A percentile compares a stretch with the other conserved stretches of the same genome.
phyloP scores from a whole-genome alignment of 805 yeast genomes.

The Suhomyces sp. region DNA sequence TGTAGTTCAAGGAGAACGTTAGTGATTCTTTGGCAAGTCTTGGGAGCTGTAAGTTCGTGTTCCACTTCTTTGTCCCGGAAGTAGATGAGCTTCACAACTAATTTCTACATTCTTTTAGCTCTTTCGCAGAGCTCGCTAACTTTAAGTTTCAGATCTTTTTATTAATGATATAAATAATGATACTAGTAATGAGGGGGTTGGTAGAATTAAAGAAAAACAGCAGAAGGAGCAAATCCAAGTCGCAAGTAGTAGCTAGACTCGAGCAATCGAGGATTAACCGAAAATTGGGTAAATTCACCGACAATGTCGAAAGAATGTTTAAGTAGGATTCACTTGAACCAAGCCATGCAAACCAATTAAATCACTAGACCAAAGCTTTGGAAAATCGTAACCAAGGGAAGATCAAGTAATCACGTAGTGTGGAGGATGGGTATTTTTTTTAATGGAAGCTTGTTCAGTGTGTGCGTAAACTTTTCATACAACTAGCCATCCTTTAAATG shows the following conservation, averaged over 20 bases:
- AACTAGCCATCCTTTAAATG: conserved; percentile 5
- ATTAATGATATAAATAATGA: background rate
- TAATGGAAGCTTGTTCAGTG: background rate
- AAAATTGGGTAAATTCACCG: background rate
- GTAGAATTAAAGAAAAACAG: background rate
- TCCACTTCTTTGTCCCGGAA: too few species aligned
- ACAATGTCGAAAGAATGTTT: background rate
- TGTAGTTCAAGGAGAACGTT: background rate
- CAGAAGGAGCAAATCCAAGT: background rate
- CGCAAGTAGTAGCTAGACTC: background rate
- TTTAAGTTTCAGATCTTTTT: background rate
- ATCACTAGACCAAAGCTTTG: background rate
- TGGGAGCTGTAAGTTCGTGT: too few species aligned
- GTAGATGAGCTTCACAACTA: background rate
- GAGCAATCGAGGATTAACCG: background rate
- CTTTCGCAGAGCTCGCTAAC: background rate
- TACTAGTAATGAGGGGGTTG: background rate
- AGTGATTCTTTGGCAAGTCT: too few species aligned
- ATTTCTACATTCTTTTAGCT: background rate
- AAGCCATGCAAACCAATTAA: background rate
- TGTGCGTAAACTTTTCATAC: background rate
- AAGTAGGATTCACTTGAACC: background rate
- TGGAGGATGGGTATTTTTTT: background rate
- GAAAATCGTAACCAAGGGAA: background rate
- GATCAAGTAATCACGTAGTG: background rate